phyloP scores from a whole-genome alignment of 2,329 filamentous ascomycete genomes.

The Westerdykella sp. region DNA sequence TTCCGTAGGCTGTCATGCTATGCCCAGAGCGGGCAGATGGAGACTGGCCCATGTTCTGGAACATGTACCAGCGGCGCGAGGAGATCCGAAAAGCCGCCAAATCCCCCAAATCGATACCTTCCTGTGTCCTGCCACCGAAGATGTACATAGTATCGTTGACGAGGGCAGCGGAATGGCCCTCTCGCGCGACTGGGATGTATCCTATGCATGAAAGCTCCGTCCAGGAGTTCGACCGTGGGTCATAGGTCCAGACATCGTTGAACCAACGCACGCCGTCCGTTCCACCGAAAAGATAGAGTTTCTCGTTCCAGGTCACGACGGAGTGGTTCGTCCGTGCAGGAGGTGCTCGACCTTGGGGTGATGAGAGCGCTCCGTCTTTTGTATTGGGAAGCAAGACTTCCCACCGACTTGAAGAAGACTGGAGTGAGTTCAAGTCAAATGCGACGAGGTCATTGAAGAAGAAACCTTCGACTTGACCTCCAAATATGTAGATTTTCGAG shows the following conservation, averaged over 20 bases:
- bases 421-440: conserved; percentile 91
- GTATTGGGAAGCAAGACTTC: conserved; percentile 80
- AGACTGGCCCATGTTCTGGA: conserved; percentile 98
- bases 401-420: conserved; percentile 88
- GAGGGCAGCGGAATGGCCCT: conserved; percentile 88
- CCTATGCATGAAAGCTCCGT: conserved; percentile 89
- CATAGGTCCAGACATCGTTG: conserved; percentile 97
- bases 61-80: conserved; percentile 93
- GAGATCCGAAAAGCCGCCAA: conserved; percentile 78
- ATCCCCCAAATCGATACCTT: conserved; percentile 87
- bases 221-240: conserved; percentile 78
- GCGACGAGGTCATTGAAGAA: conserved; percentile 97
- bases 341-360: conserved; percentile 44
- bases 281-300: conserved; percentile 93
- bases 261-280: conserved; percentile 97
- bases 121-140: conserved; percentile 91
- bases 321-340: conserved; percentile 93
- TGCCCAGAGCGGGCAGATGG: conserved; percentile 91
- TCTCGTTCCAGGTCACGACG: conserved; percentile 85
- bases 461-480: conserved; percentile 91
- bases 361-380: conserved; percentile 45
- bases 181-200: conserved; percentile 87
- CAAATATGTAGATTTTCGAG: conserved; percentile 96
- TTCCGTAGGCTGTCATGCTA: conserved; percentile 93
- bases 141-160: conserved; percentile 99